A percentile compares a stretch with the other conserved stretches of the same genome.
These are phyloP conservation scores for Sarocladium brachiariae DNA, from an alignment of 2,329 filamentous ascomycete species.

Conservation along the genomic window DNA sequence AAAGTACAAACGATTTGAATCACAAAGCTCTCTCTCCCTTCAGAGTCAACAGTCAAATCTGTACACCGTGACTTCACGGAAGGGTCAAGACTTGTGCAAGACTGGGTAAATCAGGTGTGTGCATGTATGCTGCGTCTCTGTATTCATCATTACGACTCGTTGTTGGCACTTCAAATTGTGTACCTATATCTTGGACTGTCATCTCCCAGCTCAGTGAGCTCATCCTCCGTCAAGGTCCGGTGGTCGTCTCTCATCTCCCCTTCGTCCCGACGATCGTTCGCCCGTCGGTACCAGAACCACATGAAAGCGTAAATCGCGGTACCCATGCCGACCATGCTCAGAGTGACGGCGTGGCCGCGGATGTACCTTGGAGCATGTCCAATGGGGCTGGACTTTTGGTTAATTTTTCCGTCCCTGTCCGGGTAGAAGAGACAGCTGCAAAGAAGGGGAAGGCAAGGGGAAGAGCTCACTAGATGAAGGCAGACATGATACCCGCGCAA, in stretches of 20 bases:
- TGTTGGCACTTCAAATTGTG: constrained; percentile 25
- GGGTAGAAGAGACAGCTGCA: not conserved
- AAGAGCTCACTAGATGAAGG: constrained; percentile 50
- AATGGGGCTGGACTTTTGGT: constrained; percentile 26
- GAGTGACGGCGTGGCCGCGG: constrained; percentile 53
- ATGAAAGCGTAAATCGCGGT: constrained; percentile 45
- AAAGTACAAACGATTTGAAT: too few relatives aligned
- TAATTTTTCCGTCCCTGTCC: not conserved
- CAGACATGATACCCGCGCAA: constrained; percentile 63
- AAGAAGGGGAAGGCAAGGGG: too few relatives aligned
- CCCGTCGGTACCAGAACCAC: constrained; percentile 42
- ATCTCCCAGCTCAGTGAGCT: constrained; percentile 43
- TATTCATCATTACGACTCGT: not conserved
- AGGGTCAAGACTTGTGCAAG: too few relatives aligned
- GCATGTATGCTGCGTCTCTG: not conserved
- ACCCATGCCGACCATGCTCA: constrained; percentile 50
- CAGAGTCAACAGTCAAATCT: not conserved
- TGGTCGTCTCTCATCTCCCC: constrained; percentile 31
- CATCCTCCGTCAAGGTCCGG: constrained; percentile 35
- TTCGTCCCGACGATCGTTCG: constrained; percentile 39
- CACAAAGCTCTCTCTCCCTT: too few relatives aligned
- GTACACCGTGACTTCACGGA: not conserved
- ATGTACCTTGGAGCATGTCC: constrained; percentile 50
- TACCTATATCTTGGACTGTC: constrained; percentile 45
- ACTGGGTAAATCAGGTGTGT: too few relatives aligned